phyloP scores from a whole-genome alignment of 169 alveolate species.

The Eimeria mitis region DNA sequence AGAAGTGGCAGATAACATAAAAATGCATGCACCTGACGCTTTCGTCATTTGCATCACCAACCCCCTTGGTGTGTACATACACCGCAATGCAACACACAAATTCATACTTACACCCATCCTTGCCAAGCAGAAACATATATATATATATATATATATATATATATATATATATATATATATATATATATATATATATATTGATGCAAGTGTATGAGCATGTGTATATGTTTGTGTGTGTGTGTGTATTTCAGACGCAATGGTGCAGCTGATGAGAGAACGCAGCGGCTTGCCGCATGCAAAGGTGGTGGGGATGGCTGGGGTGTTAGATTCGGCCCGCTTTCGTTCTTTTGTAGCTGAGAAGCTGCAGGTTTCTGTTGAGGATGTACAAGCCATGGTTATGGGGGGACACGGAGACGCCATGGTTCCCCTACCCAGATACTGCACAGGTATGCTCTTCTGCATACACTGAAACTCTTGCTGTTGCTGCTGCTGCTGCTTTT shows the following conservation, averaged over 20 bases:
- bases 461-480: neutral
- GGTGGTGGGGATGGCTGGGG: conserved; percentile 88
- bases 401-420: conserved; percentile 92
- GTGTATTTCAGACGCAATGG: conserved; percentile 82
- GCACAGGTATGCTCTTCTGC: conserved; percentile 59
- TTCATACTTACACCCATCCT: neutral
- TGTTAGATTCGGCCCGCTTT: conserved; percentile 88
- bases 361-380: conserved; percentile 86
- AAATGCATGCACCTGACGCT: conserved; percentile 87
- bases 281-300: conserved; percentile 77
- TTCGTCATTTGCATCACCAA: conserved; percentile 89
- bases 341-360: conserved; percentile 86
- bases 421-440: conserved; percentile 87
- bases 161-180: no score
- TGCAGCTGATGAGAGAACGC: conserved; percentile 71
- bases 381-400: conserved; percentile 88
- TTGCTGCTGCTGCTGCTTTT: neutral
- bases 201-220: neutral
- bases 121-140: no score
- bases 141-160: no score
- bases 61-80: conserved; percentile 86
- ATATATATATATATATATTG: no score
- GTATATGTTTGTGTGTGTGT: conserved; percentile 36
- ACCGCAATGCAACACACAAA: neutral
- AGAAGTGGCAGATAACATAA: conserved; percentile 86